These are phyloP conservation scores for Cutaneotrichosporon mucoides DNA, from an alignment of 1,284 basidiomycete genomes.

Conservation along the genomic window DNA sequence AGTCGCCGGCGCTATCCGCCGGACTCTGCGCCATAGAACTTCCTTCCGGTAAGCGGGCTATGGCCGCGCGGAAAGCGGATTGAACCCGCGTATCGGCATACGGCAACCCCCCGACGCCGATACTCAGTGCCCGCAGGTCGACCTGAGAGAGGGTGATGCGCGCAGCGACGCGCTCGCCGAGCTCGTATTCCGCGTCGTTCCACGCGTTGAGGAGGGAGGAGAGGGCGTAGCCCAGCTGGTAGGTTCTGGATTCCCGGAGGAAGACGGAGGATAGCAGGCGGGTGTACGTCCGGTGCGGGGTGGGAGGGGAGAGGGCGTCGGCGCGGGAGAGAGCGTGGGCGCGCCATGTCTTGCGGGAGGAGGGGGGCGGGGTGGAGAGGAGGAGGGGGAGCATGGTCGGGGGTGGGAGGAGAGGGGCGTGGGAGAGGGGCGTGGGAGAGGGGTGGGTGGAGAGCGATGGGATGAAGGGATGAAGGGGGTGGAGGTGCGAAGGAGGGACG, in stretches of 20 bases:
- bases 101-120: not conserved
- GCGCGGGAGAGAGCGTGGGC: not conserved
- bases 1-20: not conserved
- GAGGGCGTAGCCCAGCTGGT: slow-evolving; percentile 5
- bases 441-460: no score
- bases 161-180: not conserved
- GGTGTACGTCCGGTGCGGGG: not conserved
- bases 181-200: slow-evolving; percentile 5
- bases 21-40: not conserved
- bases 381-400: not conserved
- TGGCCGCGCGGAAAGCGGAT: not conserved
- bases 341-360: not conserved
- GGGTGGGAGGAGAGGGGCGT: no score
- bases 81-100: not conserved
- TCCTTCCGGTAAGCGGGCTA: no score
- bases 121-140: not conserved
- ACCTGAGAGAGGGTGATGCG: not conserved
- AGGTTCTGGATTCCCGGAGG: slow-evolving; percentile 1
- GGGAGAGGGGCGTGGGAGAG: no score
- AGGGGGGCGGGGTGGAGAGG: not conserved
- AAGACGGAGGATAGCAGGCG: not conserved
- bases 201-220: slow-evolving; percentile 2
- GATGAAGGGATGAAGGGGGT: not conserved
- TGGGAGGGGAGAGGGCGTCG: not conserved
- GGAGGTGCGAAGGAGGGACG: no score